These are phyloP conservation scores for Vaccinium myrtillus DNA, from an alignment of 148 eudicot species.

Conservation along the genomic window DNA sequence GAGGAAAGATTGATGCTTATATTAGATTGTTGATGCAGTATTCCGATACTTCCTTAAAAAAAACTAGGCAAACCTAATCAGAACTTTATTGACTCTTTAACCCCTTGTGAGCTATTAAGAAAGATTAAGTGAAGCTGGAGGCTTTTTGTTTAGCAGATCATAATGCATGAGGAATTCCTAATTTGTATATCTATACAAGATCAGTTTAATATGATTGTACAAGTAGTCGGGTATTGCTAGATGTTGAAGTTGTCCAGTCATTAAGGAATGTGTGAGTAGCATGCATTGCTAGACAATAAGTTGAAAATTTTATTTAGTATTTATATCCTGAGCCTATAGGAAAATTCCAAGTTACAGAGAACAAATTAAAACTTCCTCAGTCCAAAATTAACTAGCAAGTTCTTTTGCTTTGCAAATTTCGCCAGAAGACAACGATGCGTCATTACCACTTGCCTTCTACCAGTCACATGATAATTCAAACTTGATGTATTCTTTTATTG, in stretches of 20 bases:
- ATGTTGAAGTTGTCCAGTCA: neutral
- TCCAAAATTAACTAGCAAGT: neutral
- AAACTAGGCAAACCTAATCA: neutral
- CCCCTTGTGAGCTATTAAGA: neutral
- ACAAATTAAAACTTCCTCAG: neutral
- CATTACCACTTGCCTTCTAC: neutral
- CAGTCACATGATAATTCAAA: neutral
- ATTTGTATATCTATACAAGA: too few relatives aligned
- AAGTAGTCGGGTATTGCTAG: too few relatives aligned
- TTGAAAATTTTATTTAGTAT: too few relatives aligned
- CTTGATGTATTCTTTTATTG: neutral
- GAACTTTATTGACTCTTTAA: neutral
- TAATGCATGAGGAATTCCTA: neutral
- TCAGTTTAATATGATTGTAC: neutral
- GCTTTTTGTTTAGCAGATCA: neutral
- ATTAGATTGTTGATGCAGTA: neutral
- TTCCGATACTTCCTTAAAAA: neutral
- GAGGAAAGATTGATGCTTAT: neutral
- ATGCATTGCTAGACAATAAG: neutral
- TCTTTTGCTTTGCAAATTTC: neutral
- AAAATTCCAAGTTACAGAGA: neutral
- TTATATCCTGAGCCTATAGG: neutral
- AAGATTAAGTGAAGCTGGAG: conserved; percentile 4
- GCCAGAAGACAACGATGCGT: neutral
- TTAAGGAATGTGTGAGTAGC: neutral